Evolutionary conservation across 495 filamentous ascomycete species (phyloP).

Genomic region (Polyplosphaeria fusca): DNA sequence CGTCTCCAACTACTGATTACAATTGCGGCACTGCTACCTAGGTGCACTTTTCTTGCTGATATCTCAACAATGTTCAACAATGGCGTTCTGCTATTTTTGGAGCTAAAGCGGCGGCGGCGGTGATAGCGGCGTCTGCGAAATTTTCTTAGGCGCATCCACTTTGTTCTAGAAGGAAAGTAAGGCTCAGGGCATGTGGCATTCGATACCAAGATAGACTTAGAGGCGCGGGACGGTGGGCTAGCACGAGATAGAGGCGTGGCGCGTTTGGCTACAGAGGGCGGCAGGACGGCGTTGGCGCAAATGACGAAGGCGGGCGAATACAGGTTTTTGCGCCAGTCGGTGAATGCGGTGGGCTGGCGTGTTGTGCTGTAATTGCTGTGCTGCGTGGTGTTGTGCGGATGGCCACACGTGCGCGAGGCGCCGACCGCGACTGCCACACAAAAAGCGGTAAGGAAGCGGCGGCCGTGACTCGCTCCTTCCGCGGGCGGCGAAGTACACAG

Average conservation of each 20-base stretch:
- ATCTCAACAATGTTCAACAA: conserved; percentile 9
- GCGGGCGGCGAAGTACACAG: background rate
- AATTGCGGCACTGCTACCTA: background rate
- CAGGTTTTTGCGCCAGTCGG: no score
- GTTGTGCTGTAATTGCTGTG: background rate
- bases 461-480: background rate
- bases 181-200: conserved; percentile 18
- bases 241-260: background rate
- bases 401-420: background rate
- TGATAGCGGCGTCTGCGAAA: conserved; percentile 3
- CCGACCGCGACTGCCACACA: background rate
- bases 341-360: conserved; percentile 1
- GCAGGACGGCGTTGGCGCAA: no score
- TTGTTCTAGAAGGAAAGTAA: conserved; percentile 25
- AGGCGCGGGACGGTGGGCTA: background rate
- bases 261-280: no score
- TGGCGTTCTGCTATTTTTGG: conserved; percentile 18
- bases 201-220: conserved; percentile 25
- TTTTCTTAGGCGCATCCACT: conserved; percentile 18
- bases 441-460: background rate
- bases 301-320: no score
- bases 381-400: background rate
- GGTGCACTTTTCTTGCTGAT: conserved; percentile 2
- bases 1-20: conserved; percentile 23
- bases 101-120: conserved; percentile 1